Base-by-base conservation (phyloP, 2,329 filamentous ascomycete species). In the Erysiphe neolycopersici region DNA sequence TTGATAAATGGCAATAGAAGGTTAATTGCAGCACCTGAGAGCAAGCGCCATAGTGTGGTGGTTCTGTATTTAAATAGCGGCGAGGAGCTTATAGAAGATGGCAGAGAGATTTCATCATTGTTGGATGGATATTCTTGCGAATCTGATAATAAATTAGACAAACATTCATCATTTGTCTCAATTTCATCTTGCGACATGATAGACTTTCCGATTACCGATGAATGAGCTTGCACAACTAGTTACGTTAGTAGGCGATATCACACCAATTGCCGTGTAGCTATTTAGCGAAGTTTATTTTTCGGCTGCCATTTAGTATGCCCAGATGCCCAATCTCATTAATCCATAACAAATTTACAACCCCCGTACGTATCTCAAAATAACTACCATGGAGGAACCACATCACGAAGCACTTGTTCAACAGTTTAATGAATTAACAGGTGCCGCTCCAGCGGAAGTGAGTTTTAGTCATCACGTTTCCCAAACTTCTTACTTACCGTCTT, bases 1-100 rank as follows among this genome's bases (percentile, higher is more conserved):
- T 98, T 98, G 56, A 98, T 73, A 55, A 98, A 98, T 0, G 89
- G 89, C 17, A 98, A 63, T 1, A 98, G 55, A n/a, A 98, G 65
- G 59, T 98, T 98, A 62, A 98, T 98, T 5, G 85, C 84, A 14
- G 84, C 82, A 33, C 89, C 83, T 44, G 87, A 74, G 44, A 94
- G 51, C 48, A 98, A 60, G 10, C 80, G 75, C 81, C 82, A 93
- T 38, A 91, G 54, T 0, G 84, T 91, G 2, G 89, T 85, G 3
- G 85, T 83, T 50, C 75, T 74, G 68, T 95, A 98, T 40, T 95
- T 70, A 41, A 92, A 76, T 53, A 93, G 61, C 9, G 78, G 76
- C 1, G 73, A 68, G 11, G 72, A 76, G 43, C 62, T 62, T 8
- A 67, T 66, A 3, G 73, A 72, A 1, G 73, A 71, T 1, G 69